Evolutionary conservation across 106 monocot genomes (phyloP).

Genomic region (Amphibolis antarctica): DNA sequence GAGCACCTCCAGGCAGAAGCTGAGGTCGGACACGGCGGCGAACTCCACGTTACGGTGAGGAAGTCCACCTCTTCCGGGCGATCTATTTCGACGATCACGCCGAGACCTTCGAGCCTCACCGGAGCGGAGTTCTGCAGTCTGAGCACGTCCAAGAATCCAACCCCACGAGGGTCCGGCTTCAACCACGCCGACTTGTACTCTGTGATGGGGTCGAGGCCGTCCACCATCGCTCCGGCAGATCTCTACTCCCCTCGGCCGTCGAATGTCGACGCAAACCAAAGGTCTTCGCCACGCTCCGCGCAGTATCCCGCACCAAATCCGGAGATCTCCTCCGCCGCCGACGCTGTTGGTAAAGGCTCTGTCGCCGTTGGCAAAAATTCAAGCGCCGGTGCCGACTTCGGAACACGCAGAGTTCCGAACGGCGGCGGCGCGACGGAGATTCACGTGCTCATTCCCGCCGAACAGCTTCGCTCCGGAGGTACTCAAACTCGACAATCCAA

Average conservation of each 20-base stretch:
- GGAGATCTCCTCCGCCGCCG: slow-evolving; percentile 3
- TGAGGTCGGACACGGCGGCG: slow-evolving; percentile 22
- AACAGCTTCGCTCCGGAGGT: slow-evolving; percentile 1
- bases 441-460: slow-evolving; percentile 15
- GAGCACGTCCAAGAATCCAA: slow-evolving; percentile 20
- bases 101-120: slow-evolving; percentile 27
- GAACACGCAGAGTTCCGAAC: background rate
- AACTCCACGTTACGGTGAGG: slow-evolving; percentile 25
- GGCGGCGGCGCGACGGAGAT: slow-evolving; percentile 12
- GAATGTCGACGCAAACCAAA: slow-evolving; percentile 5
- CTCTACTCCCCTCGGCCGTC: slow-evolving; percentile 4
- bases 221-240: slow-evolving; percentile 8
- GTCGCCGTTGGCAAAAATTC: too few species aligned
- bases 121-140: slow-evolving; percentile 30
- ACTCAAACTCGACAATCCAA: background rate
- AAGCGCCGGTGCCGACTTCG: background rate
- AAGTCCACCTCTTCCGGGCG: slow-evolving; percentile 19
- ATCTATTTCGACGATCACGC: slow-evolving; percentile 15
- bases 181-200: slow-evolving; percentile 28
- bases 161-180: slow-evolving; percentile 27
- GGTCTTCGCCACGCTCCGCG: background rate
- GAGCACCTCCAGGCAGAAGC: slow-evolving; percentile 17
- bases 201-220: slow-evolving; percentile 6
- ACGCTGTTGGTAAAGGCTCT: background rate
- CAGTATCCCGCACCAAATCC: slow-evolving; percentile 12